Evolutionary conservation across 2,329 filamentous ascomycete species (phyloP).

Genomic region (Cladosporium colombiae): DNA sequence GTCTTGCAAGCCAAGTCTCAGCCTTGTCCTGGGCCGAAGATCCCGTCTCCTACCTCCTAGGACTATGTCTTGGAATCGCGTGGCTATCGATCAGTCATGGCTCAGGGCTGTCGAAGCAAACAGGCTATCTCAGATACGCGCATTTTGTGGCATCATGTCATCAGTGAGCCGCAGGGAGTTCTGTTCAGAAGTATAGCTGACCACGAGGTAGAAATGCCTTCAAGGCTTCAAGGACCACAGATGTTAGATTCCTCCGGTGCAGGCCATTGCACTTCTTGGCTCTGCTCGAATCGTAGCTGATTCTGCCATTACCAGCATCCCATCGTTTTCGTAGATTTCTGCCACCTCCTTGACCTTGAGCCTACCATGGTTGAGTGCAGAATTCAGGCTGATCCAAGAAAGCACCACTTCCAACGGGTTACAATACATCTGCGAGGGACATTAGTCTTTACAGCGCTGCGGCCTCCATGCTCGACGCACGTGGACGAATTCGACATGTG

Average conservation of each 20-base stretch:
- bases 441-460: not conserved
- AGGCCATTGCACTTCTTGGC: not conserved
- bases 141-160: not conserved
- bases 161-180: not conserved
- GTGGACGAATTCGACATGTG: not conserved
- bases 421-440: not conserved
- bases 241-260: not conserved
- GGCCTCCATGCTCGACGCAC: not conserved
- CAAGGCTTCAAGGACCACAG: not conserved
- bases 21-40: conserved; percentile 7
- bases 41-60: not conserved
- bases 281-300: not conserved
- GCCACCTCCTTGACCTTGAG: not conserved
- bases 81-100: not conserved
- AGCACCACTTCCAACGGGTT: not conserved
- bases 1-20: conserved; percentile 3
- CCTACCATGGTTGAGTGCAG: not conserved
- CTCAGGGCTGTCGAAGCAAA: not conserved
- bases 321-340: not conserved
- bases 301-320: not conserved
- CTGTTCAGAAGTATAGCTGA: not conserved
- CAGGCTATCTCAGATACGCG: not conserved
- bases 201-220: not conserved
- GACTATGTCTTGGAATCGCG: not conserved
- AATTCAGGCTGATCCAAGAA: not conserved